Percentiles rank a stretch among this genome's conserved stretches.
Evolutionary conservation across 371 early-diverging fungal species (phyloP).

Genomic region (Umbelopsis sp.): DNA sequence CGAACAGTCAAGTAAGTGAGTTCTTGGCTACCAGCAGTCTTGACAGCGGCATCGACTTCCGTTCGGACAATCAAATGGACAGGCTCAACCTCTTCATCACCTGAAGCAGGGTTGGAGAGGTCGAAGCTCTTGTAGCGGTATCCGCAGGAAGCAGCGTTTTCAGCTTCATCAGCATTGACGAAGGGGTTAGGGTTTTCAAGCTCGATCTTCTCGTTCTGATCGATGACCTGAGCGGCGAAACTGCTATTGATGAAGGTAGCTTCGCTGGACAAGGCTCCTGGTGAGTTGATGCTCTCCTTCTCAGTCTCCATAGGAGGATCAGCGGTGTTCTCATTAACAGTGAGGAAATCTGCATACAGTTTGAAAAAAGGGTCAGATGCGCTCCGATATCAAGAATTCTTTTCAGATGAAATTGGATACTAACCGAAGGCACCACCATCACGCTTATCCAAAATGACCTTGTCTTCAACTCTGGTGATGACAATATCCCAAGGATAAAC

Average conservation of each 20-base stretch:
- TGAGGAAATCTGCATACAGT: slow-evolving; percentile 68
- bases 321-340: slow-evolving; percentile 94
- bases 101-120: slow-evolving; percentile 34
- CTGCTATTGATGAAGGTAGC: slow-evolving; percentile 88
- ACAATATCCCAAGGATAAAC: slow-evolving; percentile 97
- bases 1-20: slow-evolving; percentile 71
- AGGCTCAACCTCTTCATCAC: slow-evolving; percentile 44
- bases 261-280: slow-evolving; percentile 84
- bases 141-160: slow-evolving; percentile 72
- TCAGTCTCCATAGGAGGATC: slow-evolving; percentile 92
- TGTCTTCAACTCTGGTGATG: slow-evolving; percentile 84
- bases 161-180: slow-evolving; percentile 54
- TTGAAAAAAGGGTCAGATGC: too few relatives aligned
- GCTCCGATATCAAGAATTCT: not conserved
- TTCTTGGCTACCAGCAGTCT: slow-evolving; percentile 58
- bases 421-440: slow-evolving; percentile 68
- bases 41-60: slow-evolving; percentile 84
- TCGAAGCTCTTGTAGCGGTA: slow-evolving; percentile 89
- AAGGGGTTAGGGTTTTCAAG: slow-evolving; percentile 84
- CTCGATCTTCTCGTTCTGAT: slow-evolving; percentile 49
- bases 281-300: slow-evolving; percentile 90
- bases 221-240: slow-evolving; percentile 86
- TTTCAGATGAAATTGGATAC: slow-evolving; percentile 22
- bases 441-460: slow-evolving; percentile 92
- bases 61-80: slow-evolving; percentile 84